Conservation (phyloP, 352 stramenopile species). For the Globisporangium nunn region DNA sequence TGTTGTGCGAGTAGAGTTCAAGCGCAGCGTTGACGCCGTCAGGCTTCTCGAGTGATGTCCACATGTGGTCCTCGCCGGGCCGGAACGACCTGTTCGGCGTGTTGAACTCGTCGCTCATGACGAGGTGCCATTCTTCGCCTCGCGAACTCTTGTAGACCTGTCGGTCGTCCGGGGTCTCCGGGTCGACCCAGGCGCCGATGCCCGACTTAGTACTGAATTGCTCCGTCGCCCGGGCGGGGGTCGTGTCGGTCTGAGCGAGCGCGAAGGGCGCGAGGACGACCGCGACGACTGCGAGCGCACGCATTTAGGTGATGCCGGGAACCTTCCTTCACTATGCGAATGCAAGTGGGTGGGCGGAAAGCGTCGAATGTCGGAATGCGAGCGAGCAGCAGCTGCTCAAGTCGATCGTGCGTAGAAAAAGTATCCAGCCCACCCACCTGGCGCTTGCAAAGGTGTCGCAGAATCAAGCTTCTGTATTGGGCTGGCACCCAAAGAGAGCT, state of each 20-base stretch:
- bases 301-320: no score
- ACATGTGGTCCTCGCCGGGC: constrained; percentile 72
- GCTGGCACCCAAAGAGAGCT: no score
- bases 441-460: no score
- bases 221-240: no score
- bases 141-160: constrained; percentile 41
- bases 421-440: neutral
- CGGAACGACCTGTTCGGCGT: constrained; percentile 40
- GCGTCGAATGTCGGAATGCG: neutral
- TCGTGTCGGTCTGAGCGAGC: neutral
- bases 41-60: constrained; percentile 81
- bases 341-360: neutral
- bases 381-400: neutral
- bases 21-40: constrained; percentile 70
- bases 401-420: neutral
- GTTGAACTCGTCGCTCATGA: constrained; percentile 72
- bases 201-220: constrained; percentile 19
- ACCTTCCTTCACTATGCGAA: neutral
- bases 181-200: constrained; percentile 48
- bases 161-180: constrained; percentile 34
- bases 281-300: neutral
- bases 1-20: constrained; percentile 68
- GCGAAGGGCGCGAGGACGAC: no score
- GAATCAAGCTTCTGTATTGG: no score
- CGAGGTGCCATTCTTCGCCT: constrained; percentile 43